These are phyloP conservation scores for Fusarium sp. DNA, from an alignment of 2,329 filamentous ascomycete genomes.

Conservation along the genomic window DNA sequence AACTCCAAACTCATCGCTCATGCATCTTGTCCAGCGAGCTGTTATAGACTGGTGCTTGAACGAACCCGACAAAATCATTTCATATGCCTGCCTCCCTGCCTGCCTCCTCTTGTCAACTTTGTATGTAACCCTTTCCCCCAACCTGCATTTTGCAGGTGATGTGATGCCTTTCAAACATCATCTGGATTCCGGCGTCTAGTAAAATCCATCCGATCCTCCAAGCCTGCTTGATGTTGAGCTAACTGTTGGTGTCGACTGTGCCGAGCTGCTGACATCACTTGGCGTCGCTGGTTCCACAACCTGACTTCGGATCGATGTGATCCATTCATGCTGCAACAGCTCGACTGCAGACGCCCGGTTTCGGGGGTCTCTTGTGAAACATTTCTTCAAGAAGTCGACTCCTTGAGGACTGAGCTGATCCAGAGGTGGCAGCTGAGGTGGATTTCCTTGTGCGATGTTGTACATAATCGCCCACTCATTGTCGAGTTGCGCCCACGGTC, in stretches of 20 bases:
- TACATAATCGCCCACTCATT: conserved; percentile 99
- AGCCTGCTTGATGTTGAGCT: conserved; percentile 51
- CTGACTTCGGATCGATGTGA: conserved; percentile 73
- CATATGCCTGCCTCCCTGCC: background rate
- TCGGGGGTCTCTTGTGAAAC: conserved; percentile 87
- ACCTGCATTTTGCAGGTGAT: background rate
- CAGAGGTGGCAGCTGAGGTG: conserved; percentile 82
- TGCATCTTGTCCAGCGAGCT: conserved; percentile 37
- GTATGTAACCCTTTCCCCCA: background rate
- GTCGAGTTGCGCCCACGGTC: conserved; percentile 95
- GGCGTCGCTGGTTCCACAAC: conserved; percentile 75
- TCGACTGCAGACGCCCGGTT: conserved; percentile 87
- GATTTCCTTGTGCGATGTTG: conserved; percentile 97
- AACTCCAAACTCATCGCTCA: conserved; percentile 47
- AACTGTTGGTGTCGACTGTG: conserved; percentile 54
- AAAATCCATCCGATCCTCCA: conserved; percentile 50
- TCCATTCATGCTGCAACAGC: conserved; percentile 94
- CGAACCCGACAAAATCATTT: conserved; percentile 29
- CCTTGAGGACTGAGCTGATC: conserved; percentile 89
- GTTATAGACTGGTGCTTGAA: conserved; percentile 39
- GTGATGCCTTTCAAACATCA: conserved; percentile 1
- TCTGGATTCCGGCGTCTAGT: conserved; percentile 34
- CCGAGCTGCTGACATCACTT: conserved; percentile 65
- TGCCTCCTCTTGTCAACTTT: conserved; percentile 18
- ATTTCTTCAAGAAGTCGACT: conserved; percentile 88